Percentiles rank a stretch among this genome's conserved stretches.
Evolutionary conservation across 768 basidiomycete genomes (phyloP).

Genomic region (Ramaria sp.): DNA sequence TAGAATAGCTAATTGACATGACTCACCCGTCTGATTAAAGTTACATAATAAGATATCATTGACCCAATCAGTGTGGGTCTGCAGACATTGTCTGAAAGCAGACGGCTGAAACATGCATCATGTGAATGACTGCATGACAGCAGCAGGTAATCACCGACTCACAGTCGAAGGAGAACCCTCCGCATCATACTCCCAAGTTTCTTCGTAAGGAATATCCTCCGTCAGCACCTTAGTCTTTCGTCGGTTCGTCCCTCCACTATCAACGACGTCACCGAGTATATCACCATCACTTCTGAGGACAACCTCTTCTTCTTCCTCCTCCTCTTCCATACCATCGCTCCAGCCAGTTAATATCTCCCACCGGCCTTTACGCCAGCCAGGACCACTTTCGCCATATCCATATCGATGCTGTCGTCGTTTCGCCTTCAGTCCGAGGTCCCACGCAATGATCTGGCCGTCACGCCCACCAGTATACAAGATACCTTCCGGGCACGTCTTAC

Average conservation of each 20-base stretch:
- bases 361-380: slow-evolving; percentile 24
- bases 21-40: slow-evolving; percentile 74
- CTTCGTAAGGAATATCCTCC: slow-evolving; percentile 46
- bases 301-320: slow-evolving; percentile 46
- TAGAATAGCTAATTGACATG: neutral
- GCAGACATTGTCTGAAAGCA: slow-evolving; percentile 74
- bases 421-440: slow-evolving; percentile 72
- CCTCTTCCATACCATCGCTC: slow-evolving; percentile 64
- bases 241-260: slow-evolving; percentile 24
- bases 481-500: slow-evolving; percentile 59
- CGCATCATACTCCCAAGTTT: slow-evolving; percentile 70
- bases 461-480: slow-evolving; percentile 86
- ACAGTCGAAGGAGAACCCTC: slow-evolving; percentile 27
- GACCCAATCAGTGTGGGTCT: slow-evolving; percentile 91
- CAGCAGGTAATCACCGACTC: neutral
- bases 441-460: slow-evolving; percentile 79
- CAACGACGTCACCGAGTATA: slow-evolving; percentile 60
- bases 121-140: neutral
- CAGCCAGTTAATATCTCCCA: slow-evolving; percentile 86
- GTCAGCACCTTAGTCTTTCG: slow-evolving; percentile 18
- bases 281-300: slow-evolving; percentile 63
- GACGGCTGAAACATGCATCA: slow-evolving; percentile 29
- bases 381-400: slow-evolving; percentile 13
- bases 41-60: slow-evolving; percentile 92
- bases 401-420: slow-evolving; percentile 29